Base-by-base conservation (phyloP, 345 rosid species). In the Eucalyptus erythrocorys region DNA sequence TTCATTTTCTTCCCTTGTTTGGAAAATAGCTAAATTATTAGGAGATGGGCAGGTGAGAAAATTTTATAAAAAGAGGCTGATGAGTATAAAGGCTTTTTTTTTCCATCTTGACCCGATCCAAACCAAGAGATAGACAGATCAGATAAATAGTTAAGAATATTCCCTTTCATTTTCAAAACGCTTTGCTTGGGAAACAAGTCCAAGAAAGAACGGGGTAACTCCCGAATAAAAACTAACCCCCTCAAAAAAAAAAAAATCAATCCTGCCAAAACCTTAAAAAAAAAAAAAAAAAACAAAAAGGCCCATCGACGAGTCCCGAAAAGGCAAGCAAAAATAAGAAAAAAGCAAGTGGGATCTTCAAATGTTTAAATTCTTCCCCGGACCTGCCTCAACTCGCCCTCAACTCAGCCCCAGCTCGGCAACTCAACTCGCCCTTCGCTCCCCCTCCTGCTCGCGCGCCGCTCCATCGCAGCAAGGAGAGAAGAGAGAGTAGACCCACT, bases 241-340 rank as follows among this genome's bases (percentile, higher is more conserved):
- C 45, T 37, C 22, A 4, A 6, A 30, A 6, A 61, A 13, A 37
- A 51, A 51, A 51, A 51, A 51, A 51, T 17, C 22, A 19, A 19
- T 4, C 45, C 45, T 37, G 45, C 82, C 45, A 42, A 71, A 71
- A 71, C 45, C 45, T 5, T 49, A 0, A 3, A 17, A 50, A 17
- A 50, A 3, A 17, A 17, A 50, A 50, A 1, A 10, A 3, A 15
- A 14, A 2, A 1, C n/a, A 50, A 34, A 19, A 71, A 71, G 2
- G 3, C 27, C 47, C 82, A 6, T 76, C 14, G 82, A 76, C 15
- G 27, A 21, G 82, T 76, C 84, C 47, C 47, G 4, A 21, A 40
- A 11, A 11, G 27, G 84, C 19, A 14, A n/a, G 7, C 13, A 37
- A 40, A 8, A 10, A 19, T 0, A 1, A 4, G 5, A 10, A 37